Evolutionary conservation across 768 basidiomycete species (phyloP).

Genomic region (Lactarius quietus): DNA sequence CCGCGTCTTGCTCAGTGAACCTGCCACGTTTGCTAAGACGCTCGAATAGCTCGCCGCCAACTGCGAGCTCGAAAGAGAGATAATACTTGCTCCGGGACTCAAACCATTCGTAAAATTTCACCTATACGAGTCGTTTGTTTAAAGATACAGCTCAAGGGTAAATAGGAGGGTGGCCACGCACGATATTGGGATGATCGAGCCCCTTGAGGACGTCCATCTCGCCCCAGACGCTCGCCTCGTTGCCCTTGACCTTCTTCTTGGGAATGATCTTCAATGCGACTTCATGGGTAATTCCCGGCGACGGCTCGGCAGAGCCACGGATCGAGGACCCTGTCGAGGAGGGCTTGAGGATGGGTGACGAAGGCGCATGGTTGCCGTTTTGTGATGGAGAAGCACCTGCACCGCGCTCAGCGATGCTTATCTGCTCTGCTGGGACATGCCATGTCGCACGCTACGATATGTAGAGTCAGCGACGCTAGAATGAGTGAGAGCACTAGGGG

Average conservation of each 20-base stretch:
- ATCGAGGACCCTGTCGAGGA: conserved; percentile 31
- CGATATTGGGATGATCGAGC: conserved; percentile 88
- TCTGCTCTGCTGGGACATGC: conserved; percentile 65
- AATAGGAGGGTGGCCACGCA: conserved; percentile 39
- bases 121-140: conserved; percentile 43
- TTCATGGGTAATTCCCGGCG: conserved; percentile 50
- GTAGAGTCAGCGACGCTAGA: not conserved
- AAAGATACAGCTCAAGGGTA: conserved; percentile 10
- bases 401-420: conserved; percentile 53
- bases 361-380: not conserved
- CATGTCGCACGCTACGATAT: conserved; percentile 63
- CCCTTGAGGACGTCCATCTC: conserved; percentile 94
- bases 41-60: conserved; percentile 93
- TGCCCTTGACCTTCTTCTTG: conserved; percentile 94
- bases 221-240: conserved; percentile 82
- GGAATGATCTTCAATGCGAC: conserved; percentile 89
- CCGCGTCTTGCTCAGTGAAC: conserved; percentile 91
- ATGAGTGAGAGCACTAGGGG: not conserved
- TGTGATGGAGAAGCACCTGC: conserved; percentile 36
- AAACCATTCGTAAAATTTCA: conserved; percentile 96
- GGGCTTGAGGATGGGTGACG: conserved; percentile 4
- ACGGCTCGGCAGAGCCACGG: conserved; percentile 28
- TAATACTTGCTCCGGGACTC: conserved; percentile 94
- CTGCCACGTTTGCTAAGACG: conserved; percentile 81
- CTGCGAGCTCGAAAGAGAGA: conserved; percentile 90